These are phyloP conservation scores for Paramyrothecium roridum DNA, from an alignment of 2,329 filamentous ascomycete genomes.

Conservation along the genomic window DNA sequence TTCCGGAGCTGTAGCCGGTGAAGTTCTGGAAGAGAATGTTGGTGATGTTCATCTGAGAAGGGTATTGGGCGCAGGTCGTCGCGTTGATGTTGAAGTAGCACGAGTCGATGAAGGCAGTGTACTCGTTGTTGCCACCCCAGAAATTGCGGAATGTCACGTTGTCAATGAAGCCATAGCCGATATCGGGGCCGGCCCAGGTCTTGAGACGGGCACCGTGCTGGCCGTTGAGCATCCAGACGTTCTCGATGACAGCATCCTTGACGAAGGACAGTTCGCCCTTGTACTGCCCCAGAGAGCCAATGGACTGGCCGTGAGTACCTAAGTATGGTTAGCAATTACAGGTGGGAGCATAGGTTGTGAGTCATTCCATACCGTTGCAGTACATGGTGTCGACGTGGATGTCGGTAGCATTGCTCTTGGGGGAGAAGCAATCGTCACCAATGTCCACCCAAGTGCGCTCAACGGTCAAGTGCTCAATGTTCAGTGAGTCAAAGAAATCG, in stretches of 20 bases:
- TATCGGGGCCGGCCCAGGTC: conserved; percentile 16
- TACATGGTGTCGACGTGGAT: conserved; percentile 18
- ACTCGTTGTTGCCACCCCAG: conserved; percentile 19
- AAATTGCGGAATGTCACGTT: conserved; percentile 21
- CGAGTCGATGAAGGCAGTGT: conserved; percentile 16
- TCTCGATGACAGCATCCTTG: conserved; percentile 19
- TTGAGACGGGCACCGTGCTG: conserved; percentile 18
- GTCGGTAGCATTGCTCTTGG: conserved; percentile 18
- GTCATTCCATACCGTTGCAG: conserved; percentile 13
- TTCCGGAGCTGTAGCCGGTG: conserved; percentile 16
- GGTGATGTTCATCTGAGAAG: conserved; percentile 19
- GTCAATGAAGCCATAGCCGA: conserved; percentile 18
- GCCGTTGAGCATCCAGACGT: conserved; percentile 21
- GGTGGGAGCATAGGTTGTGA: too few species aligned
- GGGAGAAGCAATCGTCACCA: conserved; percentile 19
- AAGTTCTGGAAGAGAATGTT: conserved; percentile 21
- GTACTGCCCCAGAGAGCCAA: conserved; percentile 19
- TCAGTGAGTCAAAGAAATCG: conserved; percentile 18
- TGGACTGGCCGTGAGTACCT: conserved; percentile 10
- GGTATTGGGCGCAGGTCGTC: conserved; percentile 12
- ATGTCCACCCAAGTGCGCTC: conserved; percentile 19
- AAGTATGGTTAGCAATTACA: neutral
- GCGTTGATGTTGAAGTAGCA: conserved; percentile 20
- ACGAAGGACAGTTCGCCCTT: conserved; percentile 16
- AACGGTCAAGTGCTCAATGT: conserved; percentile 13